Evolutionary conservation across 768 basidiomycete genomes (phyloP).

Genomic region (Tubosaeta sp.): DNA sequence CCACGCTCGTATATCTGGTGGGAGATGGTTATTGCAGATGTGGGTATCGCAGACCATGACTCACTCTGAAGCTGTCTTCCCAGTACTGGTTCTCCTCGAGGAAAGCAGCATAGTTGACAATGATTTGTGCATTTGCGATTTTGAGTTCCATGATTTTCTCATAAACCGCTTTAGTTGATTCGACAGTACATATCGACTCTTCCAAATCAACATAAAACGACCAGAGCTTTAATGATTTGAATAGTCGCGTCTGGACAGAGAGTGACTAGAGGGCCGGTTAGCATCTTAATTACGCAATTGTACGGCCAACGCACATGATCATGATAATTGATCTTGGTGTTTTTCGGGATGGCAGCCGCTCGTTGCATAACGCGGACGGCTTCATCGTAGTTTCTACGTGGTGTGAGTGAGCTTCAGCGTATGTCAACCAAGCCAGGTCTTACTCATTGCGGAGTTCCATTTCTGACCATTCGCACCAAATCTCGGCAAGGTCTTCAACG

Average conservation of each 20-base stretch:
- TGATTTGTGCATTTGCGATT: slow-evolving; percentile 97
- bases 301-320: slow-evolving; percentile 66
- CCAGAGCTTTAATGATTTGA: slow-evolving; percentile 98
- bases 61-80: slow-evolving; percentile 97
- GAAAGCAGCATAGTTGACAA: slow-evolving; percentile 96
- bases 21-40: slow-evolving; percentile 6
- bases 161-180: slow-evolving; percentile 87
- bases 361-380: slow-evolving; percentile 95
- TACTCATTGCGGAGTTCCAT: slow-evolving; percentile 96
- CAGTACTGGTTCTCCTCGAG: slow-evolving; percentile 97
- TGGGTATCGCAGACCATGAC: slow-evolving; percentile 31
- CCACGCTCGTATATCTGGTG: slow-evolving; percentile 90
- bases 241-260: slow-evolving; percentile 82
- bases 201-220: slow-evolving; percentile 98
- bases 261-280: slow-evolving; percentile 51
- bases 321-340: slow-evolving; percentile 87
- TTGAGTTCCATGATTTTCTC: slow-evolving; percentile 95
- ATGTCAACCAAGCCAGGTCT: slow-evolving; percentile 28
- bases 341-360: slow-evolving; percentile 87
- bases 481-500: slow-evolving; percentile 97
- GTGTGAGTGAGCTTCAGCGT: slow-evolving; percentile 8
- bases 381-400: slow-evolving; percentile 89
- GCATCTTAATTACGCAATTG: not conserved
- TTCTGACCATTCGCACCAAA: slow-evolving; percentile 99
- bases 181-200: slow-evolving; percentile 93